A percentile compares a stretch with the other conserved stretches of the same genome.
Conservation (phyloP, 345 rosid species). For the Acer campestre region DNA sequence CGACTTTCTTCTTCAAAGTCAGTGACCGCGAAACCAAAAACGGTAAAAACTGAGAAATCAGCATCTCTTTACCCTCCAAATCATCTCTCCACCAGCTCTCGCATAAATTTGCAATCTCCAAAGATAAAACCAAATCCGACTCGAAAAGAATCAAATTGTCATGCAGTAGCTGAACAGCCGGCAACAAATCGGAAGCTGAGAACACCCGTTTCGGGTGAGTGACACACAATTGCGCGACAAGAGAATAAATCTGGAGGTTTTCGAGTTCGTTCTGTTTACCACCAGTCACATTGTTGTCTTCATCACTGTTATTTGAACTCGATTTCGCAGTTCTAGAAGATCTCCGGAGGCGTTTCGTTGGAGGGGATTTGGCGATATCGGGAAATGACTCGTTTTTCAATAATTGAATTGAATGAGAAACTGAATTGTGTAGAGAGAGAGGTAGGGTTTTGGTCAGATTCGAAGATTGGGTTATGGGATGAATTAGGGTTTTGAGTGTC, state of each 20-base stretch:
- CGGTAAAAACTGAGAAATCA: conserved; percentile 84
- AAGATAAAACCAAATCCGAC: conserved; percentile 56
- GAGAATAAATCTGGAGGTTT: conserved; percentile 49
- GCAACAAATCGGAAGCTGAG: conserved; percentile 47
- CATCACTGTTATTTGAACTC: neutral
- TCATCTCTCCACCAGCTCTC: conserved; percentile 88
- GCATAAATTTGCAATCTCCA: conserved; percentile 67
- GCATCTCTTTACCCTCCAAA: conserved; percentile 48
- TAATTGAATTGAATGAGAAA: conserved; percentile 39
- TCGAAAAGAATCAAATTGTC: conserved; percentile 69
- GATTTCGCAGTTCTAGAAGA: conserved; percentile 32
- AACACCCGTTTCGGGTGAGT: conserved; percentile 55
- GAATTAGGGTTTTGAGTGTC: conserved; percentile 63
- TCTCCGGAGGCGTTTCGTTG: conserved; percentile 48
- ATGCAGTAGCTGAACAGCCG: conserved; percentile 63
- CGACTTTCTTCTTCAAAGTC: conserved; percentile 81
- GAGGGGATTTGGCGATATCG: conserved; percentile 49
- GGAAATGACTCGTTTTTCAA: conserved; percentile 31
- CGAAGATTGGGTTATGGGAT: conserved; percentile 52
- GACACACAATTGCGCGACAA: conserved; percentile 48
- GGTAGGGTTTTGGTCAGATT: conserved; percentile 57
- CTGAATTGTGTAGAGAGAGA: conserved; percentile 50
- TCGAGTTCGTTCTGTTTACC: conserved; percentile 36
- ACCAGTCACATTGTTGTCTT: neutral
- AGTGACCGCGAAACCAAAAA: conserved; percentile 74